Evolutionary conservation across 2,329 filamentous ascomycete genomes (phyloP).

Genomic region (Paramyrothecium sp.): DNA sequence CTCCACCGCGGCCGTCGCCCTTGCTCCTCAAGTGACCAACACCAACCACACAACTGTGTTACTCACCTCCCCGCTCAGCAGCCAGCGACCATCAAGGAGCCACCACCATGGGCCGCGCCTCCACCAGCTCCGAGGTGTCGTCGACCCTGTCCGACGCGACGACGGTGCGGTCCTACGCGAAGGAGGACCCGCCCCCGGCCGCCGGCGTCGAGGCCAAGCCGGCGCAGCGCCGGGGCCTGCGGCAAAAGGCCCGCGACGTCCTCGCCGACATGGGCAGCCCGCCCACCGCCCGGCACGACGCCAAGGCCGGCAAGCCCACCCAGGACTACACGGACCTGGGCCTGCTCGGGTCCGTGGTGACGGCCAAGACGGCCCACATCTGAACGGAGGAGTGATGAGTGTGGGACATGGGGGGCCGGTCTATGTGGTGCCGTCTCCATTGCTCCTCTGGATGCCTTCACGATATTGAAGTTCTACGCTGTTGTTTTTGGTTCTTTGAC

Average conservation of each 20-base stretch:
- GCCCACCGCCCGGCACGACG: slow-evolving; percentile 28
- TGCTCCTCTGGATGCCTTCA: too few species aligned
- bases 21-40: too few species aligned
- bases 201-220: slow-evolving; percentile 3
- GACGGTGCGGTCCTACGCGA: slow-evolving; percentile 23
- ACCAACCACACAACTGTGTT: too few species aligned
- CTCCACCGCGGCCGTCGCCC: too few species aligned
- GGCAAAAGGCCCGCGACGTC: slow-evolving; percentile 30
- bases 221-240: slow-evolving; percentile 22
- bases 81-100: background rate
- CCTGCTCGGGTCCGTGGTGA: slow-evolving; percentile 19
- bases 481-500: too few species aligned
- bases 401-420: too few species aligned
- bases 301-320: slow-evolving; percentile 25
- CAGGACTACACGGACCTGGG: slow-evolving; percentile 24
- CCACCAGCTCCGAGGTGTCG: slow-evolving; percentile 25
- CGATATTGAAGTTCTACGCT: too few species aligned
- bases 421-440: too few species aligned
- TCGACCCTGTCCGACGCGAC: slow-evolving; percentile 25
- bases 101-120: slow-evolving; percentile 18
- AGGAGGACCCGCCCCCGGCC: slow-evolving; percentile 15
- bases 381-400: too few species aligned
- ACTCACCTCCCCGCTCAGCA: too few species aligned
- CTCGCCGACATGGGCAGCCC: slow-evolving; percentile 29
- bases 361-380: slow-evolving; percentile 13